Evolutionary conservation across 352 stramenopile species (phyloP).

Genomic region (Aphanomyces euteiches): DNA sequence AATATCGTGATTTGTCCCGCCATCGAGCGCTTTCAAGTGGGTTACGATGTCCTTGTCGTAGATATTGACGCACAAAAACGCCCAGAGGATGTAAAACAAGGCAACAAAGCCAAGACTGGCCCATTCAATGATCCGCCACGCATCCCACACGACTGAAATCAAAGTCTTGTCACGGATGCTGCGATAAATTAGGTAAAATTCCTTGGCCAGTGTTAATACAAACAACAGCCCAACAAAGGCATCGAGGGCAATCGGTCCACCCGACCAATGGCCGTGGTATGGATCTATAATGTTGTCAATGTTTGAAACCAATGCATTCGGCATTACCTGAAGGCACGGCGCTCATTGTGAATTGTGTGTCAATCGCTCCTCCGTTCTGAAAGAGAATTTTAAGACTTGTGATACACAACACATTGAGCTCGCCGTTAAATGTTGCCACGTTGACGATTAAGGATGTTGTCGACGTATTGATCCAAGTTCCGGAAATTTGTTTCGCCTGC

Average conservation of each 20-base stretch:
- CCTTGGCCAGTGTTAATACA: no score
- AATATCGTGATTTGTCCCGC: not conserved
- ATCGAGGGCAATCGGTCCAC: no score
- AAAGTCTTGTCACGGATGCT: no score
- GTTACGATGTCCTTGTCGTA: conserved; percentile 6
- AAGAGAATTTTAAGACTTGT: conserved; percentile 1
- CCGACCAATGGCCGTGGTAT: no score
- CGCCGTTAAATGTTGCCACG: conserved; percentile 22
- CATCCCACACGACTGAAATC: not conserved
- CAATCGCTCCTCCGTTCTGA: conserved; percentile 10
- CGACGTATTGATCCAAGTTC: conserved; percentile 33
- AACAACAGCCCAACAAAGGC: no score
- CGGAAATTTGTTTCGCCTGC: conserved; percentile 32
- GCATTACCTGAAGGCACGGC: not conserved
- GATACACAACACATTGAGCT: conserved; percentile 13
- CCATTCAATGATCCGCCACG: conserved; percentile 33
- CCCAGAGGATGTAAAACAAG: conserved; percentile 25
- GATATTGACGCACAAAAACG: conserved; percentile 15
- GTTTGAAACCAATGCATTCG: no score
- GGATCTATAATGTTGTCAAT: no score
- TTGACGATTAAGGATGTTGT: conserved; percentile 1
- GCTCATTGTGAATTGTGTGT: not conserved
- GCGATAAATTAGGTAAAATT: no score
- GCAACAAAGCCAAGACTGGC: not conserved
- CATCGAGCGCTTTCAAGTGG: conserved; percentile 15